Conservation (phyloP, 129 eudicot genomes). For the Arctium lappa region DNA sequence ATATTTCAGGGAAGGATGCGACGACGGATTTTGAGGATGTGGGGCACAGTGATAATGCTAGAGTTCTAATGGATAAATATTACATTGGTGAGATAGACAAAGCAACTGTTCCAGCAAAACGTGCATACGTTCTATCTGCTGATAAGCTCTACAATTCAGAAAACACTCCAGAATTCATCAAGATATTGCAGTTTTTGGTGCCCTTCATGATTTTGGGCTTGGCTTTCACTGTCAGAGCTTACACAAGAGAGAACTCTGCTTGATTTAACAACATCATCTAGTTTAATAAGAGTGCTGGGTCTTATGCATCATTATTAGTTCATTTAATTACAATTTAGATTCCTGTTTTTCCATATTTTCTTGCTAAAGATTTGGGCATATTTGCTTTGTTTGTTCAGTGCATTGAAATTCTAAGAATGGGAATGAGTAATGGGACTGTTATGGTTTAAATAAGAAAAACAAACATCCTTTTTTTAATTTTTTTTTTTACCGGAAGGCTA, state of each 20-base stretch:
- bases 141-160: slow-evolving; percentile 8
- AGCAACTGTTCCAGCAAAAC: slow-evolving; percentile 59
- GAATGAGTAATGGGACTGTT: neutral
- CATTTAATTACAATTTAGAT: neutral
- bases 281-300: neutral
- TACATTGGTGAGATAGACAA: slow-evolving; percentile 60
- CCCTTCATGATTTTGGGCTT: slow-evolving; percentile 21
- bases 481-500: too few relatives aligned
- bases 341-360: neutral
- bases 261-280: neutral
- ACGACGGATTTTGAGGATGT: slow-evolving; percentile 2
- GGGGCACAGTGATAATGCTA: slow-evolving; percentile 46
- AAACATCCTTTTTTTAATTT: too few relatives aligned
- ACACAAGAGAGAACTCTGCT: slow-evolving; percentile 7
- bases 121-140: slow-evolving; percentile 30
- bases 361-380: neutral
- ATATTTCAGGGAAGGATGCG: slow-evolving; percentile 10
- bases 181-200: slow-evolving; percentile 15
- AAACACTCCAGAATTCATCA: slow-evolving; percentile 5
- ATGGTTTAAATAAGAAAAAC: too few relatives aligned
- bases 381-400: neutral
- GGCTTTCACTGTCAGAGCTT: slow-evolving; percentile 16
- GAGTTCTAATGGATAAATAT: slow-evolving; percentile 53
- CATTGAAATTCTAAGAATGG: neutral
- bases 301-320: neutral